Base-by-base conservation (phyloP, 805 yeast genomes). In the Yarrowia phangngaensis region DNA sequence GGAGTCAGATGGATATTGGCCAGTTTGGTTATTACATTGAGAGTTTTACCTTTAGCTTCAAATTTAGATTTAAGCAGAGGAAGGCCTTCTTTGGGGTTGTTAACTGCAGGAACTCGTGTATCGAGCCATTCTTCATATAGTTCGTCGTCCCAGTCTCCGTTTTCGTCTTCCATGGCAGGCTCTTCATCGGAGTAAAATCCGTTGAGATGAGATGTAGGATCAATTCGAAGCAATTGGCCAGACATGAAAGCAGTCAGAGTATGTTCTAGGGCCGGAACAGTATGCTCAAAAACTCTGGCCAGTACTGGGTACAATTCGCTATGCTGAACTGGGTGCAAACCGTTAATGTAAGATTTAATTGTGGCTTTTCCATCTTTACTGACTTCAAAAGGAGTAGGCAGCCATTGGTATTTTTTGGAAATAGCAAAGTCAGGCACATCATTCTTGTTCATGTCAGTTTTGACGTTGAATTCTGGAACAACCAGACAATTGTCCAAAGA, bases 1-100 rank as follows among this genome's bases (percentile, higher is more conserved):
- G 74, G 73, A 2, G 70, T 67, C 41, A 70, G 56, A 46, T 65
- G 67, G 36, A 70, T 70, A 51, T 65, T 66, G 15, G 72, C 72
- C 53, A 70, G 30, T 50, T 70, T 70, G 8, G 62, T 67, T 32
- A 70, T 66, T 2, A 70, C 71, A 51, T 69, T 67, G 31, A 67
- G 51, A 13, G 59, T 43, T 8, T 58, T 53, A 33, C 52, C 52
- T 15, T 20, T 26, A 15, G 26, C 45, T 14, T 30, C 38, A 33
- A 30, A 31, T 19, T n/a, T 12, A 27, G 28, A 24, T 3, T 17
- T n/a, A 8, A 26, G 33, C 30, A 33, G n/a, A 8, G 4, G 3
- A 4, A 27, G 14, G 9, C 32, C 34, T 11, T 22, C 19, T 12
- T 19, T 27, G 5, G 51, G 38, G 11, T 34, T 11, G 19, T 22